A percentile compares a stretch with the other conserved stretches of the same genome.
phyloP scores from a whole-genome alignment of 176 grass and related monocot species.

The Triticum timopheevii region DNA sequence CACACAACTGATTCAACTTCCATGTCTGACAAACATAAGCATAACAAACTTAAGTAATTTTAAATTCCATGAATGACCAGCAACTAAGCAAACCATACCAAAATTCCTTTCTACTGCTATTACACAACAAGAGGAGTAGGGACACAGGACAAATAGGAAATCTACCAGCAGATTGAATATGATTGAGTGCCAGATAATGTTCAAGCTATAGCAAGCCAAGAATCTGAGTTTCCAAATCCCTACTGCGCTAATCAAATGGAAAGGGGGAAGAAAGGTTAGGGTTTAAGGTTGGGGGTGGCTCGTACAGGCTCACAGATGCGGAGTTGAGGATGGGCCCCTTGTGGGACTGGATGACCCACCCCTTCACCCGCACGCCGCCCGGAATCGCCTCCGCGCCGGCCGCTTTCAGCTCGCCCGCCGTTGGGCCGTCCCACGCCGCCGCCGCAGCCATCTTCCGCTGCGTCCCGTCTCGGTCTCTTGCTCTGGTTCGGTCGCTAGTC shows the following conservation, averaged over 20 bases:
- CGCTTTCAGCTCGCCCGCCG: constrained; percentile 68
- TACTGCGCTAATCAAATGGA: neutral
- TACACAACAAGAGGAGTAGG: neutral
- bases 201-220: neutral
- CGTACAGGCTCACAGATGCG: constrained; percentile 55
- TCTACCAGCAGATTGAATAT: neutral
- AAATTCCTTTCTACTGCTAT: neutral
- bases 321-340: constrained; percentile 83
- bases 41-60: neutral
- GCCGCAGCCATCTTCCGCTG: constrained; percentile 32
- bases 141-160: neutral
- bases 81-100: neutral
- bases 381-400: constrained; percentile 61
- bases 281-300: constrained; percentile 13
- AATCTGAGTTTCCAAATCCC: neutral
- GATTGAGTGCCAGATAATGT: neutral
- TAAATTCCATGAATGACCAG: neutral
- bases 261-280: constrained; percentile 13
- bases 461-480: neutral
- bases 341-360: constrained; percentile 71
- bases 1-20: neutral
- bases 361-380: constrained; percentile 58
- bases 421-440: constrained; percentile 68
- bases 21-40: neutral
- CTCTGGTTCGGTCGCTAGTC: neutral